Evolutionary conservation across 169 alveolate genomes (phyloP).

Genomic region (Perkinsus marinus): DNA sequence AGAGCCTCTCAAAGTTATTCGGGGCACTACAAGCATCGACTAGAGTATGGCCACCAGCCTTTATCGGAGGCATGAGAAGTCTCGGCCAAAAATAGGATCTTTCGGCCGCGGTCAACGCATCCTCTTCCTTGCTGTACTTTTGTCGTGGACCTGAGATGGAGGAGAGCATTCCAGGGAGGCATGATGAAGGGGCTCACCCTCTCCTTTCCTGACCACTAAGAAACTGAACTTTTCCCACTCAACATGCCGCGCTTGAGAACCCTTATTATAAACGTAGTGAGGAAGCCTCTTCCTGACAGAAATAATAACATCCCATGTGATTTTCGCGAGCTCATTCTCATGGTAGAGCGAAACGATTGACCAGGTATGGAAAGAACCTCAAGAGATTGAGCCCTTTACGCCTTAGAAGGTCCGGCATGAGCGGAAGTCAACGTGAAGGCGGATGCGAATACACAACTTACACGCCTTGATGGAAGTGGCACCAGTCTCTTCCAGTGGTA

Average conservation of each 20-base stretch:
- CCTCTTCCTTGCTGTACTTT: constrained; percentile 22
- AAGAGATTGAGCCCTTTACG: too few relatives aligned
- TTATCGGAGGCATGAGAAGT: constrained; percentile 55
- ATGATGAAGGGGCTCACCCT: neutral
- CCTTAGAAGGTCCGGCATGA: too few relatives aligned
- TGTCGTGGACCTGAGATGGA: neutral
- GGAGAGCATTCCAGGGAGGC: neutral
- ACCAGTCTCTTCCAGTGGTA: constrained; percentile 69
- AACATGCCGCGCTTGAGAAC: neutral
- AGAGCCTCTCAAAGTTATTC: constrained; percentile 40
- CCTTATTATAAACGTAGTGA: constrained; percentile 58
- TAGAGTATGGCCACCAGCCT: constrained; percentile 58
- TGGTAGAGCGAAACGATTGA: too few relatives aligned
- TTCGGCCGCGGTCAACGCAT: constrained; percentile 38
- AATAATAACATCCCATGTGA: too few relatives aligned
- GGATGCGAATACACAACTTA: neutral
- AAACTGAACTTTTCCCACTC: constrained; percentile 62
- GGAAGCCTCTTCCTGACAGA: constrained; percentile 33
- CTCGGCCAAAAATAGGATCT: constrained; percentile 73
- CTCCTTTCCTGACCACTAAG: constrained; percentile 47
- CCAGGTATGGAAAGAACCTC: too few relatives aligned
- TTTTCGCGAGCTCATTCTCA: neutral
- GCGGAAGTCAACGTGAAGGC: too few relatives aligned
- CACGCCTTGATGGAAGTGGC: neutral
- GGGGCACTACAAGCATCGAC: constrained; percentile 62